phyloP scores from a whole-genome alignment of 768 basidiomycete genomes.

The Boletus edulis region DNA sequence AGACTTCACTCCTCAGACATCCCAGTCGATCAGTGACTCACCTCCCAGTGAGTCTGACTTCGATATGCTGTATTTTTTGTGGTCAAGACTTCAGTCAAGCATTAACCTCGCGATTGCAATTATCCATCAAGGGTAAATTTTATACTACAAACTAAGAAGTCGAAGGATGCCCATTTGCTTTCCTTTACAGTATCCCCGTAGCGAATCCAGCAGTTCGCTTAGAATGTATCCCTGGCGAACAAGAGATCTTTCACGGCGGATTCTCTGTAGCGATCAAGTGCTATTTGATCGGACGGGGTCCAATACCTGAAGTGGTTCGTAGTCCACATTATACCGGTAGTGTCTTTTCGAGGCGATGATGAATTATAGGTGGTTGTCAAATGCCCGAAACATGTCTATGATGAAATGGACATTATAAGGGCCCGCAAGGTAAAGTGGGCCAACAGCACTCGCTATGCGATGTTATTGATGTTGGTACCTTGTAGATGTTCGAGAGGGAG shows the following conservation, averaged over 20 bases:
- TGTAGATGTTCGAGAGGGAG: constrained; percentile 11
- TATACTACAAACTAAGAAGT: not conserved
- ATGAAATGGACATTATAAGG: not conserved
- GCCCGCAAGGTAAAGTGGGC: constrained; percentile 4
- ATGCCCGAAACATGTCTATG: constrained; percentile 1
- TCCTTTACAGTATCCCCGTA: not conserved
- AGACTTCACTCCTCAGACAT: no score
- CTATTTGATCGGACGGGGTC: not conserved
- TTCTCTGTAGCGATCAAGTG: constrained; percentile 7
- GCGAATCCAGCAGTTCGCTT: not conserved
- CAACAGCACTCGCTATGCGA: not conserved
- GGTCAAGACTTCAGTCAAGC: not conserved
- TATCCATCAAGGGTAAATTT: not conserved
- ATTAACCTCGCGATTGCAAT: not conserved
- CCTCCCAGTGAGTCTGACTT: not conserved
- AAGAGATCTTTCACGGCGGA: constrained; percentile 7
- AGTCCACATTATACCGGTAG: not conserved
- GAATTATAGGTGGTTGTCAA: constrained; percentile 9
- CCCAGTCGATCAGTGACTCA: not conserved
- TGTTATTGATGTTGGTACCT: not conserved
- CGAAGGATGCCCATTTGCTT: not conserved
- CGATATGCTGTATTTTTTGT: not conserved
- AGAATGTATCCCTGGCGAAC: constrained; percentile 9
- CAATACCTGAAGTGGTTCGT: constrained; percentile 12
- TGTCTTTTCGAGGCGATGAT: not conserved